phyloP scores from a whole-genome alignment of 306 rosid species.

The Senna tora region DNA sequence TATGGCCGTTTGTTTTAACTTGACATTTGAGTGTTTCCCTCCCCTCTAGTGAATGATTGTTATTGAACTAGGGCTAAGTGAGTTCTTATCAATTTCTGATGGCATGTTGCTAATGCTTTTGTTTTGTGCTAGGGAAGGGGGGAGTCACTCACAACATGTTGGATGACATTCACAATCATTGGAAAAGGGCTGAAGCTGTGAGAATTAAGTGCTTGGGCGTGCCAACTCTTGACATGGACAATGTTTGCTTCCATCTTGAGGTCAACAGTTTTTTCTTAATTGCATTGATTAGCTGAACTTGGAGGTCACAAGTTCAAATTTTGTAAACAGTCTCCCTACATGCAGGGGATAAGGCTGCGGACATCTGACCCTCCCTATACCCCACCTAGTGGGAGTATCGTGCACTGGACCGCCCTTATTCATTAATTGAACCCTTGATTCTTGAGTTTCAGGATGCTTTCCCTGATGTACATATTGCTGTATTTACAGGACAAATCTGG shows the following conservation, averaged over 20 bases:
- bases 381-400: no score
- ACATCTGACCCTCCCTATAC: no score
- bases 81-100: background rate
- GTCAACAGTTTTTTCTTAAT: conserved; percentile 39
- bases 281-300: background rate
- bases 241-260: conserved; percentile 89
- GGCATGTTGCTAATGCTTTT: conserved; percentile 30
- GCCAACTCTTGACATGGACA: conserved; percentile 93
- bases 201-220: conserved; percentile 96
- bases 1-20: background rate
- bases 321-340: no score
- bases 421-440: no score
- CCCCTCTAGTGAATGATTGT: conserved; percentile 2
- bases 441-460: conserved; percentile 27
- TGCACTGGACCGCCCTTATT: no score
- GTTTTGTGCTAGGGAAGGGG: conserved; percentile 64
- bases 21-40: background rate
- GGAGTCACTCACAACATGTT: conserved; percentile 95
- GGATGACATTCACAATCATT: conserved; percentile 89
- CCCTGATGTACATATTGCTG: conserved; percentile 43
- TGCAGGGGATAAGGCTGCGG: no score
- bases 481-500: conserved; percentile 77
- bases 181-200: conserved; percentile 95
- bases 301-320: no score
- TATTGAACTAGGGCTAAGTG: background rate